A percentile compares a stretch with the other conserved stretches of the same genome.
phyloP scores from a whole-genome alignment of 1,284 basidiomycete genomes.

The Cryptococcus sp. region DNA sequence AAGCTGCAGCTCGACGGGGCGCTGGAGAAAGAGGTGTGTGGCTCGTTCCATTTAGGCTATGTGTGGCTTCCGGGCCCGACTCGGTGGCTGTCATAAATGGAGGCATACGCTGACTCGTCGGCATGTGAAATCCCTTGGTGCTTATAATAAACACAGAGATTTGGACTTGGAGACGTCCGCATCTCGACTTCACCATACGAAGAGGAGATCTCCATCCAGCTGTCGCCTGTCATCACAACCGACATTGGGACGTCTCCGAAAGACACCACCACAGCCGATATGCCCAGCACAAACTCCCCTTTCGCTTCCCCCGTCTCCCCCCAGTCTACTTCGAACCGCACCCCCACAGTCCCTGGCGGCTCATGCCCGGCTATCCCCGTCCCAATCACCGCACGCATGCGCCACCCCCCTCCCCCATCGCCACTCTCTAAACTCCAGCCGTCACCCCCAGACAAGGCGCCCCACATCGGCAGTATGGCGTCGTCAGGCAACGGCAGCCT shows the following conservation, averaged over 20 bases:
- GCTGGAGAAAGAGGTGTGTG: conserved; percentile 15
- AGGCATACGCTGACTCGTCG: neutral
- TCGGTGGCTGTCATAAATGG: neutral
- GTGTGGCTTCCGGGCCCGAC: no score
- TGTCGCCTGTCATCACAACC: neutral
- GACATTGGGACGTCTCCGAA: neutral
- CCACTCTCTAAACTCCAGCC: conserved; percentile 33
- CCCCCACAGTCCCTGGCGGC: conserved; percentile 6
- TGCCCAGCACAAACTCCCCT: conserved; percentile 9
- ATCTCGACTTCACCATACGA: conserved; percentile 18
- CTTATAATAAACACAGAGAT: conserved; percentile 12
- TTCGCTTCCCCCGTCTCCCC: neutral
- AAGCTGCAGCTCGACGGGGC: conserved; percentile 12
- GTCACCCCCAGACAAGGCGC: conserved; percentile 1
- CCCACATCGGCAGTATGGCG: neutral
- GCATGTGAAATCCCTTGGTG: neutral
- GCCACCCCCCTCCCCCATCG: conserved; percentile 32
- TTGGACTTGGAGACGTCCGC: conserved; percentile 16
- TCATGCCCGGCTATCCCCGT: conserved; percentile 8
- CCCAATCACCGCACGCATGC: conserved; percentile 22
- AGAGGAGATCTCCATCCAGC: conserved; percentile 9
- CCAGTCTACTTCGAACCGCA: neutral
- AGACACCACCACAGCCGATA: neutral
- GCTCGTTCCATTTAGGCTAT: no score
- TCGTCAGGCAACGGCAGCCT: conserved; percentile 4